Base-by-base conservation (phyloP, 1,284 basidiomycete genomes). In the Puccinia hordei region DNA sequence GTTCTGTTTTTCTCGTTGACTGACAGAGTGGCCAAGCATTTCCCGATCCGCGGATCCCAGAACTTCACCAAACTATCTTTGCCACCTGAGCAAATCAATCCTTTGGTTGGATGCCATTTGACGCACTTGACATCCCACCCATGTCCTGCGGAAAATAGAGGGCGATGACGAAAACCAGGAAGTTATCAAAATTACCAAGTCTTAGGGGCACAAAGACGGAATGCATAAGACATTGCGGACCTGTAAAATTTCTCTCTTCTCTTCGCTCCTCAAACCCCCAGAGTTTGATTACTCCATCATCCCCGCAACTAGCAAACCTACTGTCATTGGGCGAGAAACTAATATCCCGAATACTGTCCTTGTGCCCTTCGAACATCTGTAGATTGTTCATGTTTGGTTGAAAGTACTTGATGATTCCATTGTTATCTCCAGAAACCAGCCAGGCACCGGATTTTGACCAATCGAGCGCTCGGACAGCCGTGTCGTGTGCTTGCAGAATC, bases 61-160 rank as follows among this genome's bases (percentile, higher is more conserved):
- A 99, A 98, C 85, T 98, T 99, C 86, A 99, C 94, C 83, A 95
- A 90, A 86, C 98, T 98, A 86, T 99, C 97, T 87, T 98, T 98
- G 84, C 92, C 93, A 35, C 97, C 96, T 0, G 93, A 94, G 1
- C 93, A 94, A 24, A 99, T 89, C 8, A 99, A 88, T 2, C 96
- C 95, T 86, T 98, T 98, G 2, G 91, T 94, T 4, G 94, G 93
- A 86, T 99, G 96, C 96, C 96, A 99, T 87, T 98, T 93, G 1
- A 98, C 93, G 83, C 95, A 98, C 85, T 96, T 93, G 38, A 98
- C 96, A 84, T 99, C 96, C 95, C 96, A 99, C 1, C 95, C 95
- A 84, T 99, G 96, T 12, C 95, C 94, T 90, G 84, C 51, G 46
- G 24, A 27, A 13, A 33, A 51, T 51, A 15, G 38, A 49, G 51